phyloP scores from a whole-genome alignment of 163 green algal genomes.

The Scenedesmus sp. region DNA sequence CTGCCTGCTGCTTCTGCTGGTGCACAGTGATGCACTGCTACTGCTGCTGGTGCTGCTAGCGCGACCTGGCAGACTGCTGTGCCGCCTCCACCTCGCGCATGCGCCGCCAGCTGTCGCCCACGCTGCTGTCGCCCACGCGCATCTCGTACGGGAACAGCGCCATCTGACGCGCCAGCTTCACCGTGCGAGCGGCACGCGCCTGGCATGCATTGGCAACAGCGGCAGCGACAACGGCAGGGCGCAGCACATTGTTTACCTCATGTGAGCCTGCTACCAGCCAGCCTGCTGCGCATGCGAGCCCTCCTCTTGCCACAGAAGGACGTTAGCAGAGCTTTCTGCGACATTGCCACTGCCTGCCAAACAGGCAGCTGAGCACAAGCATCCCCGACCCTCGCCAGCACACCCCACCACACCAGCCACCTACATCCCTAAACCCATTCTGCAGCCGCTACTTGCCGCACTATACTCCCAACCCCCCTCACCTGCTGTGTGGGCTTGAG shows the following conservation, averaged over 20 bases:
- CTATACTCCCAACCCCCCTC: no score
- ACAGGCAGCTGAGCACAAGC: neutral
- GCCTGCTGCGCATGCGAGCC: neutral
- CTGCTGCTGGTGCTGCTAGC: neutral
- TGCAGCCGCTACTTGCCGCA: neutral
- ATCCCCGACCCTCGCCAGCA: no score
- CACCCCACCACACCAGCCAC: no score
- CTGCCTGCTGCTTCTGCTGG: neutral
- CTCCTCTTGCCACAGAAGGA: no score
- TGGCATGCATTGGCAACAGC: neutral
- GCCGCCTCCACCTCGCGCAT: slow-evolving; percentile 31
- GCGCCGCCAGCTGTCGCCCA: slow-evolving; percentile 39
- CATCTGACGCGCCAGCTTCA: slow-evolving; percentile 54
- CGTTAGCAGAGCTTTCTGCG: neutral
- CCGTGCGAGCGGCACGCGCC: slow-evolving; percentile 12
- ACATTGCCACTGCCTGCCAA: neutral
- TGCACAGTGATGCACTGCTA: neutral
- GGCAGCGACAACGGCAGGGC: no score
- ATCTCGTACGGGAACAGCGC: slow-evolving; percentile 55
- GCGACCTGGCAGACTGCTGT: neutral
- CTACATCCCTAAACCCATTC: neutral
- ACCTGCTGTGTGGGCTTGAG: neutral
- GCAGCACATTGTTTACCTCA: neutral
- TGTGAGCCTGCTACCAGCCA: neutral
- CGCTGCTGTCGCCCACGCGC: slow-evolving; percentile 40